These are phyloP conservation scores for Flaveria trinervia DNA, from an alignment of 129 eudicot genomes.

Conservation along the genomic window DNA sequence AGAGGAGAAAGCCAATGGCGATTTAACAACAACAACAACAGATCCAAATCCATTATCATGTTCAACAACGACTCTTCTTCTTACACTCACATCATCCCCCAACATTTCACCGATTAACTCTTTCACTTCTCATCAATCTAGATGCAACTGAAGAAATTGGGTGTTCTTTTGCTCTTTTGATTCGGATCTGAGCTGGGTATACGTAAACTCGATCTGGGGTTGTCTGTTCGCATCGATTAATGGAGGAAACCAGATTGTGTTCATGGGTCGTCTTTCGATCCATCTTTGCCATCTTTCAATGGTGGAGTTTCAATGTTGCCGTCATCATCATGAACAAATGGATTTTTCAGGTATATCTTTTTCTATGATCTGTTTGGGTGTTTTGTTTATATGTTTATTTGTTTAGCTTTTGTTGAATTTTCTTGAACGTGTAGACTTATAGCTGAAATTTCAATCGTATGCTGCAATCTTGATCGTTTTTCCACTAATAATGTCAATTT, in stretches of 20 bases:
- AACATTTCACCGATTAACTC: constrained; percentile 19
- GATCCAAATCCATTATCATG: constrained; percentile 31
- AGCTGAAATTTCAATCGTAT: not conserved
- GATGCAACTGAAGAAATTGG: constrained; percentile 17
- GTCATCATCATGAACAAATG: constrained; percentile 98
- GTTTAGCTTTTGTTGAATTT: too few relatives aligned
- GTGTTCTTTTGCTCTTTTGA: constrained; percentile 13
- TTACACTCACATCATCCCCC: constrained; percentile 18
- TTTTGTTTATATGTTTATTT: not conserved
- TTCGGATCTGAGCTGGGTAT: constrained; percentile 38
- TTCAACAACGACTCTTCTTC: constrained; percentile 29
- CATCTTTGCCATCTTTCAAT: constrained; percentile 75
- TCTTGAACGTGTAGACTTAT: not conserved
- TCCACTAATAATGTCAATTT: too few relatives aligned
- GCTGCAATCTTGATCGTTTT: not conserved
- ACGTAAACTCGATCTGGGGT: constrained; percentile 28
- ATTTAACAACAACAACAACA: constrained; percentile 5
- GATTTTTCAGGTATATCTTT: constrained; percentile 84
- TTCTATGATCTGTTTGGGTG: not conserved
- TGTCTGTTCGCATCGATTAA: constrained; percentile 22
- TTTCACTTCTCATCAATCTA: constrained; percentile 8
- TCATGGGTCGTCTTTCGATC: constrained; percentile 87
- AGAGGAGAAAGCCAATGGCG: constrained; percentile 30
- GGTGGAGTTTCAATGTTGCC: constrained; percentile 99
- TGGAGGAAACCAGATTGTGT: constrained; percentile 73